Evolutionary conservation across 2,329 filamentous ascomycete species (phyloP).

Genomic region (Dothideomycetes sp.): DNA sequence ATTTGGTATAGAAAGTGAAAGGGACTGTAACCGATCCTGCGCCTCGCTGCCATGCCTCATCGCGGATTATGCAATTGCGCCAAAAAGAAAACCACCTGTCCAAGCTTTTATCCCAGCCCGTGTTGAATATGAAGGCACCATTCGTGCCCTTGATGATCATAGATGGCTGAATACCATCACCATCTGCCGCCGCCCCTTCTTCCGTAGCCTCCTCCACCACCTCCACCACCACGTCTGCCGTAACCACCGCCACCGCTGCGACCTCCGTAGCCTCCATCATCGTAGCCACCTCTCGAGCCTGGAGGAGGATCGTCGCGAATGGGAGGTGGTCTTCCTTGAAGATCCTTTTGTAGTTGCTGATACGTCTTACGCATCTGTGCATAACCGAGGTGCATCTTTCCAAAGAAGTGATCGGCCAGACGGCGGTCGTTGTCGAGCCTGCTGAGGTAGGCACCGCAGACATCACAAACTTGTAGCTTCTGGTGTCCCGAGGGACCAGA

Average conservation of each 20-base stretch:
- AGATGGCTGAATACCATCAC: no score
- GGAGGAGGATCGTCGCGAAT: slow-evolving; percentile 40
- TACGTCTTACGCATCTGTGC: slow-evolving; percentile 95
- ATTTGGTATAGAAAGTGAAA: slow-evolving; percentile 3
- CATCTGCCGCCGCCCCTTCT: slow-evolving; percentile 17
- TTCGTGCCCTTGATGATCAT: no score
- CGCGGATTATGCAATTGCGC: slow-evolving; percentile 9
- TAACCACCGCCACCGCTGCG: slow-evolving; percentile 40
- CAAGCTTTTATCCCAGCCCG: no score
- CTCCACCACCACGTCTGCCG: slow-evolving; percentile 31
- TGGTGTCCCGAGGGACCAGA: slow-evolving; percentile 90
- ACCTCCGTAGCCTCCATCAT: slow-evolving; percentile 30
- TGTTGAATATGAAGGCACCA: no score
- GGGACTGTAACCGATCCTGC: slow-evolving; percentile 7
- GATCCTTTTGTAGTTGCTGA: slow-evolving; percentile 76
- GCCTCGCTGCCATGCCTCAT: slow-evolving; percentile 12
- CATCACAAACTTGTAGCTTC: slow-evolving; percentile 97
- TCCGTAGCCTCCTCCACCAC: slow-evolving; percentile 21
- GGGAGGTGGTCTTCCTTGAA: slow-evolving; percentile 61
- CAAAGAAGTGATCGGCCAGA: slow-evolving; percentile 94
- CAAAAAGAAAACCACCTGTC: slow-evolving; percentile 9
- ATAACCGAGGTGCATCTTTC: slow-evolving; percentile 98
- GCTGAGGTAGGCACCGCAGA: slow-evolving; percentile 90
- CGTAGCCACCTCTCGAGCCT: slow-evolving; percentile 35
- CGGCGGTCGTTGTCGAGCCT: slow-evolving; percentile 89